A percentile compares a stretch with the other conserved stretches of the same genome.
These are phyloP conservation scores for Zarea fungicola DNA, from an alignment of 2,329 filamentous ascomycete genomes.

Conservation along the genomic window DNA sequence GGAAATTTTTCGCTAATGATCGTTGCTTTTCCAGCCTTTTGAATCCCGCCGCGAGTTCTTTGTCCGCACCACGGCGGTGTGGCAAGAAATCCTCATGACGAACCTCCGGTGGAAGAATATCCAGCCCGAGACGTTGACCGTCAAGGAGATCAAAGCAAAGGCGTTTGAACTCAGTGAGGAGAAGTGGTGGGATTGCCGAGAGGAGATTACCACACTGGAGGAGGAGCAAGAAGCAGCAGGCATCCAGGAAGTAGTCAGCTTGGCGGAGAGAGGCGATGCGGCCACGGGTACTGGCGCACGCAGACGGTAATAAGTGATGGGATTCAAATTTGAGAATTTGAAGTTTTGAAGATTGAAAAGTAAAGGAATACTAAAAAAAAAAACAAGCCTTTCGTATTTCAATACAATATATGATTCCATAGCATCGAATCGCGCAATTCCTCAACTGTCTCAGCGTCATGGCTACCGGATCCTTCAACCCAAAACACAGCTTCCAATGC, in stretches of 20 bases:
- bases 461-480: no score
- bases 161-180: slow-evolving; percentile 90
- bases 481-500: no score
- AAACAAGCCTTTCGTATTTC: no score
- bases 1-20: neutral
- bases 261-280: slow-evolving; percentile 66
- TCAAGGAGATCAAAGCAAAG: slow-evolving; percentile 90
- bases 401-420: no score
- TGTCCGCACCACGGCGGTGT: slow-evolving; percentile 76
- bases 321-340: neutral
- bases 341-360: neutral
- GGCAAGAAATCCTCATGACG: slow-evolving; percentile 83
- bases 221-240: slow-evolving; percentile 95
- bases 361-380: no score
- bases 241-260: slow-evolving; percentile 87
- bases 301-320: slow-evolving; percentile 23
- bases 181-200: slow-evolving; percentile 98
- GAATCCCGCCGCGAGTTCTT: slow-evolving; percentile 92
- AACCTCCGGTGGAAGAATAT: slow-evolving; percentile 64
- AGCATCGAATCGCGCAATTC: no score
- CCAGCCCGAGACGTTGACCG: slow-evolving; percentile 60
- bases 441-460: no score
- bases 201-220: slow-evolving; percentile 86
- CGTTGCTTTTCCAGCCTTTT: slow-evolving; percentile 59
- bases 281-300: slow-evolving; percentile 31